A percentile compares a stretch with the other conserved stretches of the same genome.
Conservation (phyloP, 2,329 filamentous ascomycete genomes). For the Herpotrichia juniperi region DNA sequence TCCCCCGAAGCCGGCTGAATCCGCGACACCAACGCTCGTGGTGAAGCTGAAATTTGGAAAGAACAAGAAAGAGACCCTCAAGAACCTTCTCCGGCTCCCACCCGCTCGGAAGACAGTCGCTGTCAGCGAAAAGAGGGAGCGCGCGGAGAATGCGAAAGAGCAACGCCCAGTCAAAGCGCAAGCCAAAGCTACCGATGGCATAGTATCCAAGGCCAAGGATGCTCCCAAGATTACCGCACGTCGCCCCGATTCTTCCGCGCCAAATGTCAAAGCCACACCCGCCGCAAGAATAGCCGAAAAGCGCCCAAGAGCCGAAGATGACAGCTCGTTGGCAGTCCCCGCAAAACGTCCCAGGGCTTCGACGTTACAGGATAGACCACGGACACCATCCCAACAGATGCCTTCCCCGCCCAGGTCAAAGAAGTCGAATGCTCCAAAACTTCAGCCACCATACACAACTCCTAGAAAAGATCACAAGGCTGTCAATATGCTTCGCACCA, state of each 20-base stretch:
- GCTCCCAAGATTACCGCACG: constrained; percentile 33
- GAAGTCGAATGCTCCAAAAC: constrained; percentile 40
- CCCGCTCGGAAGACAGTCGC: constrained; percentile 24
- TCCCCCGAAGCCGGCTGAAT: constrained; percentile 15
- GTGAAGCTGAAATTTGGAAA: constrained; percentile 60
- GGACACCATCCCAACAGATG: constrained; percentile 36
- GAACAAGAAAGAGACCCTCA: constrained; percentile 54
- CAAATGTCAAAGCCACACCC: constrained; percentile 9
- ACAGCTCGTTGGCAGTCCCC: constrained; percentile 25
- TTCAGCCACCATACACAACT: constrained; percentile 32
- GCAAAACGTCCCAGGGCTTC: constrained; percentile 41
- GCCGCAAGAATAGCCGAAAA: constrained; percentile 35
- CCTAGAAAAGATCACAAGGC: constrained; percentile 44
- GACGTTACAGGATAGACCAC: constrained; percentile 36
- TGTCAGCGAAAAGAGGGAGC: constrained; percentile 32
- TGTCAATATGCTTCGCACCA: constrained; percentile 42
- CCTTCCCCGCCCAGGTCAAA: constrained; percentile 36
- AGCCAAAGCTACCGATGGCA: constrained; percentile 23
- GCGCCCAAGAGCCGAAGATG: constrained; percentile 41
- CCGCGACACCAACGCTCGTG: constrained; percentile 39
- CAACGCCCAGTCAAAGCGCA: constrained; percentile 23
- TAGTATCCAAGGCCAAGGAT: constrained; percentile 31
- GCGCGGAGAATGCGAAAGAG: constrained; percentile 9
- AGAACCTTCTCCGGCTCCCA: constrained; percentile 42
- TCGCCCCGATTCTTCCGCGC: constrained; percentile 21